Evolutionary conservation across 192 early-diverging fungal species (phyloP).

Genomic region (Backusella luteola): DNA sequence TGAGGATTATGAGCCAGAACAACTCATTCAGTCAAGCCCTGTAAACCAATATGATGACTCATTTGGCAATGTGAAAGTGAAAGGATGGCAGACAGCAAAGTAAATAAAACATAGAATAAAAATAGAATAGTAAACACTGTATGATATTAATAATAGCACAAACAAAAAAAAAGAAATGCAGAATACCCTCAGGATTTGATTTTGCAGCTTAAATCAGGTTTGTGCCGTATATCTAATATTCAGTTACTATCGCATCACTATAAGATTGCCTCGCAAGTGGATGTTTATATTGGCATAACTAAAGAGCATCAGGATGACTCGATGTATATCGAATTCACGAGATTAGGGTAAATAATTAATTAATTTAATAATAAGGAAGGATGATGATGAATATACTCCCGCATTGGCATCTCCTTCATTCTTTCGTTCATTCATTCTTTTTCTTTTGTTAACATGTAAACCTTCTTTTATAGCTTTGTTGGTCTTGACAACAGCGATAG

Average conservation of each 20-base stretch:
- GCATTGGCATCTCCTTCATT: not conserved
- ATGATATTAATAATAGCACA: not conserved
- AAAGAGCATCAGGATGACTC: conserved; percentile 13
- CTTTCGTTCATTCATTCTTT: not conserved
- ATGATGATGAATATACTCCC: not conserved
- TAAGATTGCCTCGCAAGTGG: conserved; percentile 72
- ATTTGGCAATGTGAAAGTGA: conserved; percentile 22
- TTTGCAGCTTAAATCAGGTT: conserved; percentile 51
- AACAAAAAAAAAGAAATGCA: not conserved
- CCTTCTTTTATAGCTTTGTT: conserved; percentile 52
- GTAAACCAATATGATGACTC: conserved; percentile 22
- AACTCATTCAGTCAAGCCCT: conserved; percentile 32
- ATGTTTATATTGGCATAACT: conserved; percentile 60
- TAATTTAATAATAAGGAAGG: not conserved
- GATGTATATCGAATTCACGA: conserved; percentile 37
- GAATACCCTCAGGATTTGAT: conserved; percentile 69
- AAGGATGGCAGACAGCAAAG: conserved; percentile 53
- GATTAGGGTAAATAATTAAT: conserved; percentile 36
- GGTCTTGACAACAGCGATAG: conserved; percentile 61
- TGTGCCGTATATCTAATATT: conserved; percentile 60
- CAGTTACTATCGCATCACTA: conserved; percentile 77
- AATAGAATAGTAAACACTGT: not conserved
- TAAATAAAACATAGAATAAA: conserved; percentile 16
- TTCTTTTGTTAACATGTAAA: not conserved
- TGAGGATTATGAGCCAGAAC: conserved; percentile 33